Evolutionary conservation across 148 eudicot species (phyloP), one percentile per base, ranked within the genome.

Genomic region (Talinum fruticosum): DNA sequence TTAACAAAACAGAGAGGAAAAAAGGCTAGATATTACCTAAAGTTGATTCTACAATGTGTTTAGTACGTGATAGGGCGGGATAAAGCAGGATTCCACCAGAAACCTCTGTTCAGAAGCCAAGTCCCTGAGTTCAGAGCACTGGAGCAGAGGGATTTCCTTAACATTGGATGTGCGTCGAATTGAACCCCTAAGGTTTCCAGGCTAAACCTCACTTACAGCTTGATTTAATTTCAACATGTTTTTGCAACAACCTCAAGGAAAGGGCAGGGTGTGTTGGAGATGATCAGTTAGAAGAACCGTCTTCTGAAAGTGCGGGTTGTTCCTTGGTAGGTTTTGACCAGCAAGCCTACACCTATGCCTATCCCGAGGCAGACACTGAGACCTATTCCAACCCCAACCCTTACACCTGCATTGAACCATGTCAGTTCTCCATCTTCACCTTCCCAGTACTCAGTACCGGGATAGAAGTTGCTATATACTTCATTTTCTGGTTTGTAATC

Each of bases 321-420:
- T 80, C 90, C 89, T 81, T 89, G 96, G 85, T 91, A 89, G 36
- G 96, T 89, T 80, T 85, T 86, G 29, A 87, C 91, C 24, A 91
- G 86, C 74, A 91, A 82, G 35, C 96, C 93, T n/a, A 87, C 93
- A 29, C 93, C 96, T 67, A 91, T 86, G 19, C 96, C 93, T 15
- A 91, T 72, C 23, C 96, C 96, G 68, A 91, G 89, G 73, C 91
- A 89, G 47, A 91, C 65, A 14, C 91, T 83, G 72, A 91, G 90
- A 70, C 96, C 91, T 36, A 91, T 88, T 51, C 96, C 96, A 49
- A 90, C 94, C 28, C 94, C 94, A 4, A 90, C 92, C 81, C 94
- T 84, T 75, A 88, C 91, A 13, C 92, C 93, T 16, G 96, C 91
- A 67, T 89, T 91, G 84, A 91, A 91, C 90, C 92, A 89, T 29